Evolutionary conservation across 2,329 filamentous ascomycete species (phyloP).

Genomic region (Penicillium psychrosexuale): DNA sequence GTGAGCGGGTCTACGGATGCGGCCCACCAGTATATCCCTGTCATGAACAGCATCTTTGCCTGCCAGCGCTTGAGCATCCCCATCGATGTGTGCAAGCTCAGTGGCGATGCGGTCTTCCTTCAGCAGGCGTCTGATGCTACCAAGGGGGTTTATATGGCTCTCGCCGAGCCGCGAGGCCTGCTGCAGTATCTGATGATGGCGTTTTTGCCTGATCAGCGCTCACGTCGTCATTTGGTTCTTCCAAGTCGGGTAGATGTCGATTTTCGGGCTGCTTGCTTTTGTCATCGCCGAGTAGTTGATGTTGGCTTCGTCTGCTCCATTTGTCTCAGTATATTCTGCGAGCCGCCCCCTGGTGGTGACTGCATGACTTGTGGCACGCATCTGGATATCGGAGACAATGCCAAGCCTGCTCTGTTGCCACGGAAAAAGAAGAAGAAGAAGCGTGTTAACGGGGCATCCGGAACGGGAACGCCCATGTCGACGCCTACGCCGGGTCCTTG

Average conservation of each 20-base stretch:
- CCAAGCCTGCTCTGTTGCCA: conserved; percentile 71
- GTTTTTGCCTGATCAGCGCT: conserved; percentile 71
- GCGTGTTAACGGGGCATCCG: conserved; percentile 45
- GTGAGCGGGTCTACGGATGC: conserved; percentile 87
- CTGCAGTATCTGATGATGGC: conserved; percentile 94
- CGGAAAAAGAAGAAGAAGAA: conserved; percentile 75
- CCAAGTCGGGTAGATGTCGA: conserved; percentile 86
- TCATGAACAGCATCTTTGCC: conserved; percentile 98
- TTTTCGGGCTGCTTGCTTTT: conserved; percentile 98
- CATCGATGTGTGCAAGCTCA: conserved; percentile 86
- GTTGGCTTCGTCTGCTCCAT: conserved; percentile 94
- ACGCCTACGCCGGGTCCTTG: conserved; percentile 43
- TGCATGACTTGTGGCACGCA: conserved; percentile 82
- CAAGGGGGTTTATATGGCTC: conserved; percentile 65
- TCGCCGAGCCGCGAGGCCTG: conserved; percentile 65
- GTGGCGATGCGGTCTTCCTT: conserved; percentile 82
- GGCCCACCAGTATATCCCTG: conserved; percentile 87
- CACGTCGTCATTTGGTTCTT: conserved; percentile 64
- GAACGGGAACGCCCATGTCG: conserved; percentile 60
- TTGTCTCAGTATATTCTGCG: conserved; percentile 90
- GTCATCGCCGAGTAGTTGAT: conserved; percentile 85
- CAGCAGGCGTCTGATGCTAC: conserved; percentile 83
- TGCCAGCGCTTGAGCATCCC: conserved; percentile 83
- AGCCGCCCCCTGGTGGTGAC: conserved; percentile 59
- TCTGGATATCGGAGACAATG: conserved; percentile 69